Percentiles rank a stretch among this genome's conserved stretches.
phyloP scores from a whole-genome alignment of 805 yeast genomes.

The Wickerhamiella brachini region DNA sequence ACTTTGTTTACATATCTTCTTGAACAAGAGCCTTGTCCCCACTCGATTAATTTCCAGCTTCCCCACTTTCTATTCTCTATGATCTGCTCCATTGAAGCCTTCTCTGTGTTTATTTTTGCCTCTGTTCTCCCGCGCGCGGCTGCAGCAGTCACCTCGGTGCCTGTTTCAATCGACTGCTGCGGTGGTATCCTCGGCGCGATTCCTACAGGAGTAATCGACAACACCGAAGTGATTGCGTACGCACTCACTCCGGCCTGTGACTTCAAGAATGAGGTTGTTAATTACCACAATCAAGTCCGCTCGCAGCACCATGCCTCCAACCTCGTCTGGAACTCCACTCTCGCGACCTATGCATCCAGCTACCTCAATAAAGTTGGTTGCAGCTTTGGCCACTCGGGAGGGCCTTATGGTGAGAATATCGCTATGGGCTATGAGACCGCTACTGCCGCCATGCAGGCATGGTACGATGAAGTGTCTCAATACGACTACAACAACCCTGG shows the following conservation, averaged over 20 bases:
- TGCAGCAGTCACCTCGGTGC: neutral
- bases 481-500: slow-evolving; percentile 37
- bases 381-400: slow-evolving; percentile 50
- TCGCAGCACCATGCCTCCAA: slow-evolving; percentile 20
- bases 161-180: neutral
- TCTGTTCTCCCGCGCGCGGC: neutral
- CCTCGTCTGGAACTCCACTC: slow-evolving; percentile 40
- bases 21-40: neutral
- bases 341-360: slow-evolving; percentile 41
- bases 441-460: slow-evolving; percentile 39
- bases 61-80: neutral
- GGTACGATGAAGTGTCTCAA: slow-evolving; percentile 52
- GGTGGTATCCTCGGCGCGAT: neutral
- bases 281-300: slow-evolving; percentile 20
- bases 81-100: neutral
- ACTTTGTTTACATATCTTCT: neutral
- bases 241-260: neutral
- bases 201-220: neutral
- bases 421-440: slow-evolving; percentile 53
- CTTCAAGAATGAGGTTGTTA: slow-evolving; percentile 6
- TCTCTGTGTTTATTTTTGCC: neutral
- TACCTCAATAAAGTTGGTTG: slow-evolving; percentile 35
- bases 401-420: slow-evolving; percentile 64
- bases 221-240: neutral
- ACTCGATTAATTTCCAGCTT: neutral